Percentiles rank a stretch among this genome's conserved stretches.
phyloP scores from a whole-genome alignment of 768 basidiomycete genomes.

The Boletus coccyginus region DNA sequence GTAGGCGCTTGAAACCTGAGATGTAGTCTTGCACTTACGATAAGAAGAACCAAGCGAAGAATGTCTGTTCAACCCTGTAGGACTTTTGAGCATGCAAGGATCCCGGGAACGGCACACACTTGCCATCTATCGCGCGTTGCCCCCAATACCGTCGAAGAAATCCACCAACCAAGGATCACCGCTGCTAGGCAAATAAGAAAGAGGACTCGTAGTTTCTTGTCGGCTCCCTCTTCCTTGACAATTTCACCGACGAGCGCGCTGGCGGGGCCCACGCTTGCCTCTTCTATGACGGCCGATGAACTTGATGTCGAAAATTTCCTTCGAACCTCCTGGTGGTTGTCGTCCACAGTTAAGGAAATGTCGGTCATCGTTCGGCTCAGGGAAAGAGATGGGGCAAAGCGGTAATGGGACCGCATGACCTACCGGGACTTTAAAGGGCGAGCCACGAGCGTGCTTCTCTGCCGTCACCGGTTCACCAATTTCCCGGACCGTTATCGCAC shows the following conservation, averaged over 20 bases:
- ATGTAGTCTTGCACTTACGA: constrained; percentile 41
- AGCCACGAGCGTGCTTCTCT: neutral
- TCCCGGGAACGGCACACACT: constrained; percentile 10
- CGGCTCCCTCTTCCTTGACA: constrained; percentile 5
- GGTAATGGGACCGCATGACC: neutral
- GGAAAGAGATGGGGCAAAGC: neutral
- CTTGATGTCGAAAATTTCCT: constrained; percentile 19
- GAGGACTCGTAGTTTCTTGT: constrained; percentile 37
- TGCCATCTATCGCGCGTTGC: constrained; percentile 78
- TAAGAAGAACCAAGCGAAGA: constrained; percentile 84
- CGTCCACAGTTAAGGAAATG: neutral
- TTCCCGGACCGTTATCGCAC: neutral
- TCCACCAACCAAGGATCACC: constrained; percentile 83
- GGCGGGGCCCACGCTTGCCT: constrained; percentile 20
- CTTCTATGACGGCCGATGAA: constrained; percentile 12
- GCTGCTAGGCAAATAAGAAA: constrained; percentile 51
- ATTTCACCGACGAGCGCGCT: neutral
- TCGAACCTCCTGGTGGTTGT: constrained; percentile 10
- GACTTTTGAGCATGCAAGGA: neutral
- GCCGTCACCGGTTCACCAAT: neutral
- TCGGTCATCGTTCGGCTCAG: constrained; percentile 18
- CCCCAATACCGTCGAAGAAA: constrained; percentile 64
- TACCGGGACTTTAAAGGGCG: neutral
- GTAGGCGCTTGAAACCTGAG: neutral
- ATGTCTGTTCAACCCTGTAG: constrained; percentile 71